Percentiles rank a stretch among this genome's conserved stretches.
These are phyloP conservation scores for Chalciporus chontae DNA, from an alignment of 768 basidiomycete genomes.

Conservation along the genomic window DNA sequence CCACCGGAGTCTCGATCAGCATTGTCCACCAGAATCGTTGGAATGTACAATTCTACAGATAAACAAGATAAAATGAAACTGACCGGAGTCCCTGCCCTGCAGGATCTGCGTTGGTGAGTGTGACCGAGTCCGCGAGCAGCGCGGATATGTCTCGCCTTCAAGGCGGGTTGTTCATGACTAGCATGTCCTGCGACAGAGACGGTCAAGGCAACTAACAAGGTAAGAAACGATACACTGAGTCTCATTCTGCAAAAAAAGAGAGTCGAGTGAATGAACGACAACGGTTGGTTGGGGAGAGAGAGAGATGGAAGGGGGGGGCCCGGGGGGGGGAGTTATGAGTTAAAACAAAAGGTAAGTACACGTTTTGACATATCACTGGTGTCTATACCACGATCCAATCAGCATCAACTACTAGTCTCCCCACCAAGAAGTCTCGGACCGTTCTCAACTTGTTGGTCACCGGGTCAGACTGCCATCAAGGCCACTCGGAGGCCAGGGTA, in stretches of 20 bases:
- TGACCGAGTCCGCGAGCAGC: constrained; percentile 32
- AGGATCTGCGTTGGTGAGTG: not conserved
- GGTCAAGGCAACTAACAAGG: constrained; percentile 29
- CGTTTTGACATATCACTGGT: no score
- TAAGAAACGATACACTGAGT: constrained; percentile 38
- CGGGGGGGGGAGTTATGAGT: not conserved
- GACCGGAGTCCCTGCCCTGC: not conserved
- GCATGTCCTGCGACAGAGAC: constrained; percentile 31
- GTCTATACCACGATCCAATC: no score
- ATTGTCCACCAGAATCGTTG: no score
- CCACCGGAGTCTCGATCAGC: no score
- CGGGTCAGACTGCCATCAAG: constrained; percentile 99
- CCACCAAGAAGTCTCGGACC: constrained; percentile 99
- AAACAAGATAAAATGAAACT: not conserved
- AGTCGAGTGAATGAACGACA: constrained; percentile 11
- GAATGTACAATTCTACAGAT: not conserved
- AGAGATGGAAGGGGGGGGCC: not conserved
- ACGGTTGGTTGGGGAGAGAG: not conserved
- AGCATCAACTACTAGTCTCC: constrained; percentile 99
- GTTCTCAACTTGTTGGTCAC: constrained; percentile 98
- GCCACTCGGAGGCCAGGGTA: constrained; percentile 99
- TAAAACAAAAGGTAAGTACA: no score
- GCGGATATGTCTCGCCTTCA: constrained; percentile 15
- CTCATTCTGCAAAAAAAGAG: constrained; percentile 37
- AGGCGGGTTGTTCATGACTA: constrained; percentile 1